Conservation (phyloP, 2,329 filamentous ascomycete species). For the Thyridium curvatum region DNA sequence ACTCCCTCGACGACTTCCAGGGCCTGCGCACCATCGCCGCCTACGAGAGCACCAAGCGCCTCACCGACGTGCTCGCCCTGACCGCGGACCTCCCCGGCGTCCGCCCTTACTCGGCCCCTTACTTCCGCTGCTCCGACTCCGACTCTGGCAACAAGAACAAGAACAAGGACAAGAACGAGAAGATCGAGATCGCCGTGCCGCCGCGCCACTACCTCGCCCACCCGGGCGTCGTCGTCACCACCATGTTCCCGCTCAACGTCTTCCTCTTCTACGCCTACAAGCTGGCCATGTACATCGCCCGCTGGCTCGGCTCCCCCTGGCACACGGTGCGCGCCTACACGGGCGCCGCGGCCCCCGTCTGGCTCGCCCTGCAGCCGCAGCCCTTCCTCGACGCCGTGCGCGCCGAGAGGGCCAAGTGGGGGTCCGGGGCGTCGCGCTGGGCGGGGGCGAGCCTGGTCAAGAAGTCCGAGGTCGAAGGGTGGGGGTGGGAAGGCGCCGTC, state of each 20-base stretch:
- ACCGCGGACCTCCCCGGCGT: constrained; percentile 63
- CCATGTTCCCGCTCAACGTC: constrained; percentile 68
- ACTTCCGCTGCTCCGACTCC: constrained; percentile 32
- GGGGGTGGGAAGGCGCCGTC: constrained; percentile 65
- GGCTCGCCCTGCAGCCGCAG: constrained; percentile 66
- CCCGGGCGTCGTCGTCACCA: constrained; percentile 79
- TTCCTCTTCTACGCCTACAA: constrained; percentile 67
- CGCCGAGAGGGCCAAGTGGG: constrained; percentile 70
- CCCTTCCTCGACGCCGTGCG: constrained; percentile 51
- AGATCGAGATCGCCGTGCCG: constrained; percentile 13
- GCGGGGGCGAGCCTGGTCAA: constrained; percentile 54
- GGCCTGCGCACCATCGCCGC: constrained; percentile 54
- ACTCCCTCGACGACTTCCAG: constrained; percentile 70
- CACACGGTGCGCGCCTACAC: constrained; percentile 71
- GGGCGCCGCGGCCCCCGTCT: constrained; percentile 70
- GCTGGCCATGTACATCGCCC: constrained; percentile 61
- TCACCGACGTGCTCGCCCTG: constrained; percentile 79
- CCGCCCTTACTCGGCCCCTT: constrained; percentile 47
- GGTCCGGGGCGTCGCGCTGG: constrained; percentile 57
- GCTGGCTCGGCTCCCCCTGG: constrained; percentile 82
- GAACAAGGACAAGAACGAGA: constrained; percentile 12
- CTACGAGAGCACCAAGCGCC: constrained; percentile 83
- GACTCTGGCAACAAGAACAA: constrained; percentile 7
- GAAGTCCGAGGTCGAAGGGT: constrained; percentile 79
- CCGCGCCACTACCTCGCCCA: constrained; percentile 75